Evolutionary conservation across 495 filamentous ascomycete genomes (phyloP), one percentile per base, ranked within the genome.

Genomic region (Aspergillus incahuasiensis): DNA sequence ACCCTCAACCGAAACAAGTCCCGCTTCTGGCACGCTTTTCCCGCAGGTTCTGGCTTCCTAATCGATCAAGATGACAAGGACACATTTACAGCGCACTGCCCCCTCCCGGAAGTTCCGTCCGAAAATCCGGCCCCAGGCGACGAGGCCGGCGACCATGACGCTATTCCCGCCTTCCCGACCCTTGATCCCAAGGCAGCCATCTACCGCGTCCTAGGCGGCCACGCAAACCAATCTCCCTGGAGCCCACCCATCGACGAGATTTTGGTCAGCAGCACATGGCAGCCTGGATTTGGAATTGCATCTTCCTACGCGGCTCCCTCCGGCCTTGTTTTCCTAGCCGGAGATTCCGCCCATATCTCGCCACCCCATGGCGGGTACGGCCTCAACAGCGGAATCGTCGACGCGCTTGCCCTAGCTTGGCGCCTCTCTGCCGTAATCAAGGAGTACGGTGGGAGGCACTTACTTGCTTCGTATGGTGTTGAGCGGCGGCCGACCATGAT

Each of bases 271-370:
- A 61, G 55, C 43, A 30, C 40, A n/a, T 73, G 60, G 58, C 25
- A 52, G 21, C 62, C 65, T 1, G 60, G 57, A 32, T 46, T 70
- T 21, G 43, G 51, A 15, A 52, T 72, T 16, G 60, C 67, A 0
- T 46, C 58, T 3, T 22, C 20, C 2, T 68, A 66, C 21, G 4
- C 15, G 15, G 54, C 39, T 0, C 25, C 34, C n/a, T 38, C 67
- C n/a, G 56, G 64, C 13, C 64, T 73, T 1, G 64, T 84, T 3
- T 74, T 85, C 25, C 67, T 84, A 0, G 80, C 76, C 5, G 82
- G 82, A 13, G 82, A 85, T 61, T 68, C 60, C 12, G 78, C 78
- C 0, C 80, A 84, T 55, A 75, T 72, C 28, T 75, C 77, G 57
- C 73, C 70, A 28, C 80, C 80, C 0, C 72, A 67, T 43, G 70